phyloP scores from a whole-genome alignment of 768 basidiomycete species.

The Boletus bicolor region DNA sequence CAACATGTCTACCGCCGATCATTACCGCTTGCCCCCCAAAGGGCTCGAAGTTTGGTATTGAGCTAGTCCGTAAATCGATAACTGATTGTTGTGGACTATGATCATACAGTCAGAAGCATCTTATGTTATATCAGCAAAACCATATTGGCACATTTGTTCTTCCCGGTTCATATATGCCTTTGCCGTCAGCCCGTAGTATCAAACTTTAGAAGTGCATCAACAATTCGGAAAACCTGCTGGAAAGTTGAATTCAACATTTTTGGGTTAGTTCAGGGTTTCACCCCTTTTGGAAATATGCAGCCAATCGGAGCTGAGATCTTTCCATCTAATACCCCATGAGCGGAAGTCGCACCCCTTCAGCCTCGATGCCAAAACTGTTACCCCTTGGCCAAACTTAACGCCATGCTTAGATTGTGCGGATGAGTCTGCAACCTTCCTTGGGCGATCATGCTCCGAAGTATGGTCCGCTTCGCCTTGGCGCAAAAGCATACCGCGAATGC shows the following conservation, averaged over 20 bases:
- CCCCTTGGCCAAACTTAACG: not conserved
- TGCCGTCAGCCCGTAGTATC: not conserved
- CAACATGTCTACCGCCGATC: slow-evolving; percentile 65
- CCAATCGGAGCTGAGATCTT: too few relatives aligned
- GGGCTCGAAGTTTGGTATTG: slow-evolving; percentile 57
- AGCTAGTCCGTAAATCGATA: slow-evolving; percentile 55
- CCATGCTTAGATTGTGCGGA: slow-evolving; percentile 14
- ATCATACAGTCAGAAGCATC: not conserved
- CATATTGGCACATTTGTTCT: not conserved
- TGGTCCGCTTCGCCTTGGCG: not conserved
- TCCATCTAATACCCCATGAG: not conserved
- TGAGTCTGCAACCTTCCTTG: not conserved
- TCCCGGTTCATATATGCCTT: not conserved
- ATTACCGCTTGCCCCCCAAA: slow-evolving; percentile 46
- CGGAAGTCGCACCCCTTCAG: not conserved
- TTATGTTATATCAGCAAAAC: not conserved
- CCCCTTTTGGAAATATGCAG: too few relatives aligned
- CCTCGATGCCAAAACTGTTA: not conserved
- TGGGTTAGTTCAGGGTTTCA: too few relatives aligned
- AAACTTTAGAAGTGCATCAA: not conserved
- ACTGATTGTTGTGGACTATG: slow-evolving; percentile 52
- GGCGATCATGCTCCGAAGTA: not conserved
- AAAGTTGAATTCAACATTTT: too few relatives aligned
- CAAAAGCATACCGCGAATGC: not conserved
- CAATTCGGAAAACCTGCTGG: too few relatives aligned